Percentiles rank a stretch among this genome's conserved stretches.
phyloP scores from a whole-genome alignment of 208 protist genomes.

The Acanthamoeba culbertsoni region DNA sequence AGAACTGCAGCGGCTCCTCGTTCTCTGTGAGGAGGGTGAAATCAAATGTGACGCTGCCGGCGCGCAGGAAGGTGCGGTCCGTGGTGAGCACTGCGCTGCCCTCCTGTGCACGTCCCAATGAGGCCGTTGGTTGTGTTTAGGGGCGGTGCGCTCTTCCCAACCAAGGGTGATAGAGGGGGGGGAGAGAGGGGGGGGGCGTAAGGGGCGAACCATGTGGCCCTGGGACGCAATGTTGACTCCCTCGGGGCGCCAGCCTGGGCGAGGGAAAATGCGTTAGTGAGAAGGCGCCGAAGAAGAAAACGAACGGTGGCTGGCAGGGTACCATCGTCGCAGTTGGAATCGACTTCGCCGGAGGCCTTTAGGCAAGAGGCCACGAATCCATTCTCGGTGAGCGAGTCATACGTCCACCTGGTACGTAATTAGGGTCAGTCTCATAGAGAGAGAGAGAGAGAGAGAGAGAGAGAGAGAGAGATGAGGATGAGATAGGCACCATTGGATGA shows the following conservation, averaged over 20 bases:
- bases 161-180: neutral
- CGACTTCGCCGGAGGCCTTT: neutral
- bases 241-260: conserved; percentile 7
- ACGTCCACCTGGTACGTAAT: neutral
- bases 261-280: neutral
- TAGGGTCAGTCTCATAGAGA: neutral
- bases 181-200: neutral
- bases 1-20: conserved; percentile 36
- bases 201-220: neutral
- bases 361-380: neutral
- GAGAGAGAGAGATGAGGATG: neutral
- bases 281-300: neutral
- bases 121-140: no score
- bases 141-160: neutral
- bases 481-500: conserved; percentile 1
- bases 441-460: neutral
- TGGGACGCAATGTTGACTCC: neutral
- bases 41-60: conserved; percentile 38
- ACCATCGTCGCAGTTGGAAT: neutral
- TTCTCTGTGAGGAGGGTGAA: conserved; percentile 58
- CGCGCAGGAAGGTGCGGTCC: neutral
- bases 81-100: neutral
- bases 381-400: neutral
- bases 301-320: neutral
- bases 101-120: neutral